Evolutionary conservation across 768 basidiomycete genomes (phyloP).

Genomic region (Dendrothele bispora): DNA sequence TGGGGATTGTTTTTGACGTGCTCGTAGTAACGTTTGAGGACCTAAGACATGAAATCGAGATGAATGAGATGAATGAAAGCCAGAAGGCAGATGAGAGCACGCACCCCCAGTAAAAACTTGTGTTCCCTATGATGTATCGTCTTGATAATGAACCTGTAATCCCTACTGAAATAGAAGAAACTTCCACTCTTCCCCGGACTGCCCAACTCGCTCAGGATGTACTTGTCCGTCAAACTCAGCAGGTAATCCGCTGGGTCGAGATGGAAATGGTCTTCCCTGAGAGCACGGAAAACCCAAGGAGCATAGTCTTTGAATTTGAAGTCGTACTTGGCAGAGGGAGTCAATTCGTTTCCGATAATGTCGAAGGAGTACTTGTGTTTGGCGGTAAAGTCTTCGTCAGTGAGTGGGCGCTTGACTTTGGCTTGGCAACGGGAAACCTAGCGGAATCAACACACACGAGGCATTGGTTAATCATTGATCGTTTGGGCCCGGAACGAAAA

Average conservation of each 20-base stretch:
- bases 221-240: conserved; percentile 93
- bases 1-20: conserved; percentile 92
- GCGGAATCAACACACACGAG: conserved; percentile 15
- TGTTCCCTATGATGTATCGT: conserved; percentile 95
- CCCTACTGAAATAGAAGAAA: conserved; percentile 98
- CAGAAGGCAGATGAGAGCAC: neutral
- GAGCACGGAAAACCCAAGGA: conserved; percentile 94
- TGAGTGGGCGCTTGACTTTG: conserved; percentile 84
- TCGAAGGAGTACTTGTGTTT: conserved; percentile 97
- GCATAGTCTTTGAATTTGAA: conserved; percentile 99
- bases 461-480: too few species aligned
- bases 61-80: conserved; percentile 50
- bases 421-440: conserved; percentile 96
- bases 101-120: conserved; percentile 85
- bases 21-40: conserved; percentile 54
- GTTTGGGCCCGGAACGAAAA: neutral
- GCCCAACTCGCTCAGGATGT: conserved; percentile 96
- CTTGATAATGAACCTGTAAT: conserved; percentile 99
- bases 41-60: conserved; percentile 25
- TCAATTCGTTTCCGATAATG: conserved; percentile 98
- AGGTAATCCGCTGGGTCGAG: conserved; percentile 98
- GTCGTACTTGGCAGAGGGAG: conserved; percentile 96
- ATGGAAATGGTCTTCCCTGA: conserved; percentile 92
- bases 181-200: conserved; percentile 98
- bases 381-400: conserved; percentile 83